These are phyloP conservation scores for Cichorium intybus DNA, from an alignment of 140 eudicot species.

Conservation along the genomic window DNA sequence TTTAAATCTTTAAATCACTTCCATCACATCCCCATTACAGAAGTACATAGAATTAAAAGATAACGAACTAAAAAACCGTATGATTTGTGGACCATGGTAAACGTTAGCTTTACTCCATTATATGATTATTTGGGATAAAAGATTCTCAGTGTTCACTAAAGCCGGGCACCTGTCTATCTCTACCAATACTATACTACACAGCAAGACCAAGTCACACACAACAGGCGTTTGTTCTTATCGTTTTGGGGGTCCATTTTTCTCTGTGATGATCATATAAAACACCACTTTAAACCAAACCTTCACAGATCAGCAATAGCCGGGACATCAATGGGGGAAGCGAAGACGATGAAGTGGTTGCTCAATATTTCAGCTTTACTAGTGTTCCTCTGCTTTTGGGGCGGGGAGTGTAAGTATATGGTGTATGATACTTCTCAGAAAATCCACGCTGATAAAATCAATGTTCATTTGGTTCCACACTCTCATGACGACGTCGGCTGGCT, in stretches of 20 bases:
- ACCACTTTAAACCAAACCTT: background rate
- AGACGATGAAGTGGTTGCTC: slow-evolving; percentile 15
- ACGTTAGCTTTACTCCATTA: slow-evolving; percentile 21
- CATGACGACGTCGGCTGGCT: slow-evolving; percentile 99
- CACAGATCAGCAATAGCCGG: slow-evolving; percentile 3
- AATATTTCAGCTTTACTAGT: slow-evolving; percentile 16
- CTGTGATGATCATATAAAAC: background rate
- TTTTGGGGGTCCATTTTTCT: background rate
- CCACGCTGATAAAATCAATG: slow-evolving; percentile 56
- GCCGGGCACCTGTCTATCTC: background rate
- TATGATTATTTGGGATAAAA: slow-evolving; percentile 13
- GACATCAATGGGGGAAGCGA: slow-evolving; percentile 2
- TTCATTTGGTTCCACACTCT: slow-evolving; percentile 94
- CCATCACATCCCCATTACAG: no score
- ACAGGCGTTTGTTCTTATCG: background rate
- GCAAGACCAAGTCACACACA: background rate
- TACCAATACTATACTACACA: background rate
- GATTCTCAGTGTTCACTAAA: background rate
- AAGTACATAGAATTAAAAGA: no score
- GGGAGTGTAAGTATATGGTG: slow-evolving; percentile 50
- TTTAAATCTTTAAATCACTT: no score
- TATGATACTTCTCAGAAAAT: slow-evolving; percentile 54
- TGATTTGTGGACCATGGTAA: background rate
- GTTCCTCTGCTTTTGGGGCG: slow-evolving; percentile 15
- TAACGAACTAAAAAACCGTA: background rate